phyloP scores from a whole-genome alignment of 768 basidiomycete genomes.

The Mycena polygramma region DNA sequence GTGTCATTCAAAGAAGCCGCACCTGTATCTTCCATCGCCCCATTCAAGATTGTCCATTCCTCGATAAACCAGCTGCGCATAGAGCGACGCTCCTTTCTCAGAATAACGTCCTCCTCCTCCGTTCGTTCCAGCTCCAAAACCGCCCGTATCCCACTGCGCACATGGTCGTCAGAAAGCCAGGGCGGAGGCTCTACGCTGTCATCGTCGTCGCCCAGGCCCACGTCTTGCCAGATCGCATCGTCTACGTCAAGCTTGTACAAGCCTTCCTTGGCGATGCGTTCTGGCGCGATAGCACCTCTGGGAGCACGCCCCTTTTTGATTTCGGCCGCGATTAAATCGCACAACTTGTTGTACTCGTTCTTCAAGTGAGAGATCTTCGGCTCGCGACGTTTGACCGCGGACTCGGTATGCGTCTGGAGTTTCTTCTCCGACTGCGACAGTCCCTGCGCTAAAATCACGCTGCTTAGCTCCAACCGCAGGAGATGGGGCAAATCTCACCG shows the following conservation, averaged over 20 bases:
- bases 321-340: constrained; percentile 38
- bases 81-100: background rate
- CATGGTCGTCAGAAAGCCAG: background rate
- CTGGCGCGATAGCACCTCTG: constrained; percentile 39
- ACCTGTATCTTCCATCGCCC: constrained; percentile 19
- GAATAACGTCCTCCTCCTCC: background rate
- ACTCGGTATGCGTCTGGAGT: constrained; percentile 44
- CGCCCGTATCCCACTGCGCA: background rate
- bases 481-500: constrained; percentile 28
- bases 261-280: constrained; percentile 36
- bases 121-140: background rate
- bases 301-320: constrained; percentile 42
- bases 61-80: background rate
- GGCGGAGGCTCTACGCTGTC: constrained; percentile 26
- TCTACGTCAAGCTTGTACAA: constrained; percentile 52
- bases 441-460: background rate
- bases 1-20: background rate
- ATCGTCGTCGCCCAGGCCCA: constrained; percentile 44
- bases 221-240: constrained; percentile 52
- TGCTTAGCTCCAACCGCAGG: background rate
- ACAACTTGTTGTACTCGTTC: constrained; percentile 46
- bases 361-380: constrained; percentile 44
- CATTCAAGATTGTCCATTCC: background rate
- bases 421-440: constrained; percentile 40
- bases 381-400: constrained; percentile 42